These are phyloP conservation scores for Aspergillus ellipticus DNA, from an alignment of 495 filamentous ascomycete species.

Conservation along the genomic window DNA sequence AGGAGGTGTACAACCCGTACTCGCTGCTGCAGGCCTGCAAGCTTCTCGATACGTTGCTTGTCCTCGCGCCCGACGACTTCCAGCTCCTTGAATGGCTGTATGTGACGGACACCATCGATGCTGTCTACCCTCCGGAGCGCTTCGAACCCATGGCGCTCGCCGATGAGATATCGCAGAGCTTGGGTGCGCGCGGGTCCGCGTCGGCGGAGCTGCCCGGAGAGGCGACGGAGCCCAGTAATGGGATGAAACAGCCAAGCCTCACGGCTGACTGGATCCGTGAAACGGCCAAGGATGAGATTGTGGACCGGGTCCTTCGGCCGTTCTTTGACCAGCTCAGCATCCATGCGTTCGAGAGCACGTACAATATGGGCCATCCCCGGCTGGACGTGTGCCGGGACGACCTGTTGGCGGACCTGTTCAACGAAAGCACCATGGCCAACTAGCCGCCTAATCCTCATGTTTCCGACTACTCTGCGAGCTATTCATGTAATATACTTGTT, in stretches of 20 bases:
- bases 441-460: constrained; percentile 8
- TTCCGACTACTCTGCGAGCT: background rate
- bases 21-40: constrained; percentile 87
- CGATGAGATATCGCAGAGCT: constrained; percentile 79
- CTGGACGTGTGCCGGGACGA: constrained; percentile 61
- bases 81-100: constrained; percentile 96
- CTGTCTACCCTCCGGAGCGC: constrained; percentile 77
- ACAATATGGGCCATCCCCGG: constrained; percentile 74
- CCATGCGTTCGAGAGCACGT: constrained; percentile 85
- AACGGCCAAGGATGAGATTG: constrained; percentile 63
- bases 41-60: constrained; percentile 78
- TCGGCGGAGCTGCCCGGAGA: constrained; percentile 32
- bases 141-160: constrained; percentile 74
- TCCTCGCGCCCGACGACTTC: constrained; percentile 90
- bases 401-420: constrained; percentile 78
- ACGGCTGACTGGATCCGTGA: constrained; percentile 42
- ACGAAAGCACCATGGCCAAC: constrained; percentile 59
- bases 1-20: constrained; percentile 71
- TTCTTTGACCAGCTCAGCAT: constrained; percentile 92
- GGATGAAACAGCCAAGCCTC: constrained; percentile 39
- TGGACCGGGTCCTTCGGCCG: constrained; percentile 72
- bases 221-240: constrained; percentile 30
- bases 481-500: constrained; percentile 9
- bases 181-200: constrained; percentile 50
- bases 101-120: constrained; percentile 93